Evolutionary conservation across 495 filamentous ascomycete species (phyloP).

Genomic region (Lasiosphaeria hispida): DNA sequence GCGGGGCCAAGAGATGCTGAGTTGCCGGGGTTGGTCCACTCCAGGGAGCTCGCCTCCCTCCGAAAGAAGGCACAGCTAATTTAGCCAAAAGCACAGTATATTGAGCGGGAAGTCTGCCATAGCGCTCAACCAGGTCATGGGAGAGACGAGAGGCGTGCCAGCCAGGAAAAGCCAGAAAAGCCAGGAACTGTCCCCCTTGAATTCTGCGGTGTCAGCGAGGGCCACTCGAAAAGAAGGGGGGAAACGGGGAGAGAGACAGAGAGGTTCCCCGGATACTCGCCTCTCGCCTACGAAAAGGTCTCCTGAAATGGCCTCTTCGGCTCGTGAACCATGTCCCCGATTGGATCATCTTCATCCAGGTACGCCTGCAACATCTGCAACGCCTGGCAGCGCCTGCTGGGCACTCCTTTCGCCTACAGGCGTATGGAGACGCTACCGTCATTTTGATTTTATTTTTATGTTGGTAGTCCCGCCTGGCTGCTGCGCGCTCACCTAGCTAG

Average conservation of each 20-base stretch:
- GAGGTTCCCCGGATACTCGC: background rate
- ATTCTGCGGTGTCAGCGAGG: slow-evolving; percentile 8
- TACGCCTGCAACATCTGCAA: background rate
- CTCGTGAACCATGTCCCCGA: slow-evolving; percentile 19
- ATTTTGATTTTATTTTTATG: too few relatives aligned
- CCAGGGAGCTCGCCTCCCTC: slow-evolving; percentile 18
- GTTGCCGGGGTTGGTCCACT: slow-evolving; percentile 11
- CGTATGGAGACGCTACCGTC: too few relatives aligned
- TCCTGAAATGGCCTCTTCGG: slow-evolving; percentile 11
- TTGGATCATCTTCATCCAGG: slow-evolving; percentile 8
- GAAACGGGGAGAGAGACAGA: slow-evolving; percentile 3
- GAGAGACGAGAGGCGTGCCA: slow-evolving; percentile 10
- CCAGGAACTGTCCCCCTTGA: slow-evolving; percentile 11
- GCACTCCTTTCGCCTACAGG: too few relatives aligned
- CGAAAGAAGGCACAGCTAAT: slow-evolving; percentile 29
- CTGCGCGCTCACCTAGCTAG: too few relatives aligned
- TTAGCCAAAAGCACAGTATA: slow-evolving; percentile 34
- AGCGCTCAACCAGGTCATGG: slow-evolving; percentile 32
- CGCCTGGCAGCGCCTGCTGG: too few relatives aligned
- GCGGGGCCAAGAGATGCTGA: slow-evolving; percentile 19
- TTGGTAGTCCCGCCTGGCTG: too few relatives aligned
- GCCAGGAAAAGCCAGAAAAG: slow-evolving; percentile 16
- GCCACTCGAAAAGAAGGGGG: slow-evolving; percentile 5
- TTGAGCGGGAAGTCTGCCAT: slow-evolving; percentile 25
- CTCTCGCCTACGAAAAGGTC: background rate